A percentile compares a stretch with the other conserved stretches of the same genome.
These are phyloP conservation scores for Sabuloglossum arenarium DNA, from an alignment of 495 filamentous ascomycete genomes.

Conservation along the genomic window DNA sequence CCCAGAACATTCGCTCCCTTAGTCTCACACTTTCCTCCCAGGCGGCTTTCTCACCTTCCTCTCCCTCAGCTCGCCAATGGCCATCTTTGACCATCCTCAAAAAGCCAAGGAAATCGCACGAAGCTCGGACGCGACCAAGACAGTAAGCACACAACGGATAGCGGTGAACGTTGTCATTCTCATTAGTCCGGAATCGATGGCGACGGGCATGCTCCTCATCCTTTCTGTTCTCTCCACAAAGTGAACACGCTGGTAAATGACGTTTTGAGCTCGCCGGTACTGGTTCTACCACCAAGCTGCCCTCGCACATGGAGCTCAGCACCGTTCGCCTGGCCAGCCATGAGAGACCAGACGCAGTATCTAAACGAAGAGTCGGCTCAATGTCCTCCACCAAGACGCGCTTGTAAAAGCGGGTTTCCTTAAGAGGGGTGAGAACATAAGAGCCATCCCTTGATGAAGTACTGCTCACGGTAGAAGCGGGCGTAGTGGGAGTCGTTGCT, in stretches of 20 bases:
- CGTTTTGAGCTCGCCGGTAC: conserved; percentile 37
- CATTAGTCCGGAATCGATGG: conserved; percentile 77
- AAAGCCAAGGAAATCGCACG: conserved; percentile 83
- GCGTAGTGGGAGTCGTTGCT: conserved; percentile 28
- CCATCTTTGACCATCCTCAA: conserved; percentile 78
- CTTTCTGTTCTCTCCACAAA: conserved; percentile 68
- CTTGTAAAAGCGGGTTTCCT: conserved; percentile 90
- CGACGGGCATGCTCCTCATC: conserved; percentile 48
- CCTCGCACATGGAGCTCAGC: conserved; percentile 59
- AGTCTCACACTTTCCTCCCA: conserved; percentile 88
- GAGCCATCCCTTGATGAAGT: conserved; percentile 21
- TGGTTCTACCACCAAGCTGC: conserved; percentile 78
- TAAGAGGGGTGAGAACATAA: conserved; percentile 28
- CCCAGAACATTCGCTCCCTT: conserved; percentile 92
- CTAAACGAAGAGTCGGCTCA: conserved; percentile 78
- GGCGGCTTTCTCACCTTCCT: conserved; percentile 56
- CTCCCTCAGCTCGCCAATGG: conserved; percentile 57
- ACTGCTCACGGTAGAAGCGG: conserved; percentile 23
- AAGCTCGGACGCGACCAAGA: conserved; percentile 58
- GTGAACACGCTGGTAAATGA: conserved; percentile 50
- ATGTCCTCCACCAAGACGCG: conserved; percentile 72
- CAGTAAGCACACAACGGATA: conserved; percentile 87
- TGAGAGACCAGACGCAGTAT: conserved; percentile 73
- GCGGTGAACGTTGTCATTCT: conserved; percentile 60
- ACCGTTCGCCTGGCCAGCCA: conserved; percentile 81